phyloP scores from a whole-genome alignment of 2,329 filamentous ascomycete genomes.

The Tolypocladium amazonense region DNA sequence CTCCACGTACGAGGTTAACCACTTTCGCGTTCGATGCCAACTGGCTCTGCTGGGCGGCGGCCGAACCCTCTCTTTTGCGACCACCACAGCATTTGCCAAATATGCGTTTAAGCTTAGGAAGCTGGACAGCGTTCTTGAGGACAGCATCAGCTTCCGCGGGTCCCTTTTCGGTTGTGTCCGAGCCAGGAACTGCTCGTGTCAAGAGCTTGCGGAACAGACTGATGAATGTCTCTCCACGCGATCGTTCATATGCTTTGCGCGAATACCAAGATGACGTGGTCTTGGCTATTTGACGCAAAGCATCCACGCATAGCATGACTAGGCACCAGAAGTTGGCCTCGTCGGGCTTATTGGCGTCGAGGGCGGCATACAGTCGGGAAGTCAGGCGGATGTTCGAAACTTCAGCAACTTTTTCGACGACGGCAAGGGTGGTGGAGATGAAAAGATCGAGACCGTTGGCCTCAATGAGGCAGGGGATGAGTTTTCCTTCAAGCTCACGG shows the following conservation, averaged over 20 bases:
- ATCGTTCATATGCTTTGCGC: conserved; percentile 75
- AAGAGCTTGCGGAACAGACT: conserved; percentile 25
- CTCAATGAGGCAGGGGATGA: conserved; percentile 56
- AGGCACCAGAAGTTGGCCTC: conserved; percentile 25
- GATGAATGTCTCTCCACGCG: conserved; percentile 55
- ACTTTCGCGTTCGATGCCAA: conserved; percentile 84
- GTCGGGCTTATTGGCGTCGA: conserved; percentile 16
- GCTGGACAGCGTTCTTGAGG: neutral
- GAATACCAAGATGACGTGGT: conserved; percentile 59
- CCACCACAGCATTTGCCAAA: conserved; percentile 9
- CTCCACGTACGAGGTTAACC: conserved; percentile 72
- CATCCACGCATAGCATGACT: conserved; percentile 23
- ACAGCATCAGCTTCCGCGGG: conserved; percentile 8
- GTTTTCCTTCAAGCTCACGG: conserved; percentile 58
- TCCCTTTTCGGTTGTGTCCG: conserved; percentile 24
- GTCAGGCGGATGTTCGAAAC: conserved; percentile 28
- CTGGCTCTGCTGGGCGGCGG: conserved; percentile 17
- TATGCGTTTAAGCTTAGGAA: conserved; percentile 4
- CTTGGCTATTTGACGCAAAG: conserved; percentile 21
- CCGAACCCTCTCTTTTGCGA: conserved; percentile 6
- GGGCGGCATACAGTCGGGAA: conserved; percentile 22
- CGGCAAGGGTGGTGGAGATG: conserved; percentile 52
- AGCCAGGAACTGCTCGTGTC: conserved; percentile 26
- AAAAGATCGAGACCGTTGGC: conserved; percentile 74
- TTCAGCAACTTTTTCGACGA: conserved; percentile 35